phyloP scores from a whole-genome alignment of 331 rosid species.

The Prunus yedoensis region DNA sequence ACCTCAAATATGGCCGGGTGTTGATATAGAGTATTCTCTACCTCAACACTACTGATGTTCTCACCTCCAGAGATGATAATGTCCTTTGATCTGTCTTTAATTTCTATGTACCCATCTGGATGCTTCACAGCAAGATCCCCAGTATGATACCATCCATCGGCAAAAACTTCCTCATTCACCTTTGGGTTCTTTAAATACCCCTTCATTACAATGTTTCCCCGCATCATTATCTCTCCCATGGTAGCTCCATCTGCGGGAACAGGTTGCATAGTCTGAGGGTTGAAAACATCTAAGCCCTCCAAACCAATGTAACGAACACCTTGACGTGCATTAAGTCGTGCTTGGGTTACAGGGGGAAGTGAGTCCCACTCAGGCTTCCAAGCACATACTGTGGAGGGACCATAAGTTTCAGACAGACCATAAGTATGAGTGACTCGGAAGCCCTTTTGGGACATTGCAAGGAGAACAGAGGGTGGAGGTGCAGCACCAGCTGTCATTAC shows the following conservation, averaged over 20 bases:
- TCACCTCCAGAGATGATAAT: conserved; percentile 93
- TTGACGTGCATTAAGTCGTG: conserved; percentile 82
- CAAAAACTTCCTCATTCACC: conserved; percentile 64
- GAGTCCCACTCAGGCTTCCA: conserved; percentile 97
- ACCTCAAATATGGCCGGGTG: conserved; percentile 72
- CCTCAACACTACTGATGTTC: conserved; percentile 85
- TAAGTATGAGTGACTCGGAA: conserved; percentile 88
- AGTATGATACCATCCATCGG: conserved; percentile 86
- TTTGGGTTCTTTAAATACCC: conserved; percentile 88
- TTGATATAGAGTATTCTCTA: conserved; percentile 64
- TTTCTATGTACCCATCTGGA: conserved; percentile 84
- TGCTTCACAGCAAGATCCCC: conserved; percentile 89
- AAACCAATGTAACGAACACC: conserved; percentile 73
- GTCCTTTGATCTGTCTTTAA: conserved; percentile 91
- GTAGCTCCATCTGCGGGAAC: conserved; percentile 80
- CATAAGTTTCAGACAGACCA: conserved; percentile 88
- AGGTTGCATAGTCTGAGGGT: conserved; percentile 60
- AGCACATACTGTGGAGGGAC: conserved; percentile 81
- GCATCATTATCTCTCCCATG: conserved; percentile 83
- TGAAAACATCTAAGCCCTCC: conserved; percentile 67
- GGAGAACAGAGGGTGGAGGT: conserved; percentile 82
- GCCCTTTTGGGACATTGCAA: conserved; percentile 67
- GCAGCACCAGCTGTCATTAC: conserved; percentile 97
- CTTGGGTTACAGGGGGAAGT: conserved; percentile 55
- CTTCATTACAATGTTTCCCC: conserved; percentile 84